Evolutionary conservation across 768 basidiomycete species (phyloP), one percentile per base, ranked within the genome.

Genomic region (Termitomyces heimii): DNA sequence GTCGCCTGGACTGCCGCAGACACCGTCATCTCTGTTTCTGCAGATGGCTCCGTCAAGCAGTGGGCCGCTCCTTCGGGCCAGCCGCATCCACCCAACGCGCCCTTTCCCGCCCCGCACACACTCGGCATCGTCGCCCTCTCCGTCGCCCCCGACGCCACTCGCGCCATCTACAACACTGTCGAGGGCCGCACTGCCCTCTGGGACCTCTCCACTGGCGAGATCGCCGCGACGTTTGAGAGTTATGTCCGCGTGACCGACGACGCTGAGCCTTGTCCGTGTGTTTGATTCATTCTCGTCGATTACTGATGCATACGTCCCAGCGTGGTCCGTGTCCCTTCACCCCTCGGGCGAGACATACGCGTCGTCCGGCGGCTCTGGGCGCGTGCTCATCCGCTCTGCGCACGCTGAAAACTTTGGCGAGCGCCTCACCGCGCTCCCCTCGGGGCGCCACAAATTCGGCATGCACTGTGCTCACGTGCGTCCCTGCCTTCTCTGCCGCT

Each of bases 61-160:
- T 90, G 86, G 86, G 78, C 86, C 60, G 76, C 86, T 22, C 73
- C 77, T 3, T 78, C 85, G 5, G 88, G 88, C 22, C 83, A 88
- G 63, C 80, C 82, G 3, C 77, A 78, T 53, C 75, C 75, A 12
- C 66, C 77, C 9, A 78, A 77, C 75, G 65, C 79, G 59, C 59
- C 66, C 2, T 74, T 85, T 34, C 83, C 85, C 18, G 71, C 82
- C 37, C 77, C 87, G n/a, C 91, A 96, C 71, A 85, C 91, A 7
- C 84, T 96, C 20, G 94, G 90, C 2, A 82, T 94, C 61, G 83
- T 92, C 18, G 92, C 92, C 5, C 71, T 96, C 34, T 92, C 90
- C 18, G 82, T 83, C 8, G 80, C 85, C 20, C 77, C 81, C 0
- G 77, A 83, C 48, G 94, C 91, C 8, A 76, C 73, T 47, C 73